Evolutionary conservation across 129 eudicot genomes (phyloP), one percentile per base, ranked within the genome.

Genomic region (Silybum marianum): DNA sequence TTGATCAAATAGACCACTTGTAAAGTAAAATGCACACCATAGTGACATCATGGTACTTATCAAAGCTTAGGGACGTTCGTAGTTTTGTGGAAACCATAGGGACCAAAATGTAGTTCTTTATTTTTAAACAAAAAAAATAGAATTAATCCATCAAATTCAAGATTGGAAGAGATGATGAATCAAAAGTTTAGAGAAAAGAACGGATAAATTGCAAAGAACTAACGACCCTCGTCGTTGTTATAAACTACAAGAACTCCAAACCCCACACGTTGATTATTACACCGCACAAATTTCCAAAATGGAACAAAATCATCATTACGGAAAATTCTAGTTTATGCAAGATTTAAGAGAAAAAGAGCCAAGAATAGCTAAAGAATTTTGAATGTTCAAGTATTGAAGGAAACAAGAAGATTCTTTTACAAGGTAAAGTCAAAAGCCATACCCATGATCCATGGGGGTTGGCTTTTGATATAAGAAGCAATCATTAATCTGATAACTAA

Each of bases 391-490:
- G 74, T 42, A 65, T 78, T 78, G 60, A 78, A 26, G 60, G 13
- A 83, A 78, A 72, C 83, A 83, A 83, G 60, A 77, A 78, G 68
- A n/a, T 77, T 71, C 60, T 71, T 71, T 77, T 75, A 82, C 72
- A 83, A 72, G 83, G 83, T 83, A 73, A 83, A 71, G 73, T 83
- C 79, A 83, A 83, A 83, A 83, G 86, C 86, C 83, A 83, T 72
- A 78, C 83, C 79, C 86, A 70, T 75, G 80, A 66, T 58, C 75
- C 85, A 72, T 78, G 83, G 83, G 86, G 79, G 40, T 72, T 83
- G 86, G 86, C 86, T 83, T 83, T 83, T 83, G 86, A 83, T 83
- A 82, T 71, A 24, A 58, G 18, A 24, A 58, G 18, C 74, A 83
- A 70, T 77, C 73, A n/a, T 7, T 44, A 44, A 75, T 75, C 42